A percentile compares a stretch with the other conserved stretches of the same genome.
phyloP scores from a whole-genome alignment of 305 asterid species.

The Salvia sclarea region DNA sequence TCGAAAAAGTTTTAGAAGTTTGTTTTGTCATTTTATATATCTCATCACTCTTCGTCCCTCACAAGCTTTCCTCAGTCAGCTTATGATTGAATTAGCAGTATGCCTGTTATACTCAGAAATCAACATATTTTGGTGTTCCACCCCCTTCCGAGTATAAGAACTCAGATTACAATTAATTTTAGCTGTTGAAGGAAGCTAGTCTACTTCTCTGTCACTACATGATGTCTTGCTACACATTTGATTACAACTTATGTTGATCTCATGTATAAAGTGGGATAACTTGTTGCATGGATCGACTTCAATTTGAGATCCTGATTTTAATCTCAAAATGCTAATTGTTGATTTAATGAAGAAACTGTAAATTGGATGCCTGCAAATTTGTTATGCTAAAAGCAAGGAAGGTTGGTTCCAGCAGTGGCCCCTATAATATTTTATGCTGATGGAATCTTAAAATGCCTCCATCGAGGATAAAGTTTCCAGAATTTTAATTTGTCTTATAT shows the following conservation, averaged over 20 bases:
- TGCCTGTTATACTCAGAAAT: not conserved
- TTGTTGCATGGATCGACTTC: constrained; percentile 9
- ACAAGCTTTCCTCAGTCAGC: not conserved
- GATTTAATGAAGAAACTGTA: constrained; percentile 17
- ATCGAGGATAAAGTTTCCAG: constrained; percentile 17
- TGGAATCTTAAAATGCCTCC: constrained; percentile 31
- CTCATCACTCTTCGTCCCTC: constrained; percentile 6
- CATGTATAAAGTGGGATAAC: constrained; percentile 8
- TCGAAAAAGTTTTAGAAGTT: constrained; percentile 21
- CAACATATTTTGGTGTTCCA: constrained; percentile 9
- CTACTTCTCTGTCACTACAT: constrained; percentile 23
- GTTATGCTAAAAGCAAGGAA: constrained; percentile 25
- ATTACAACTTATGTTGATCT: constrained; percentile 18
- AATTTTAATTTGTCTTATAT: constrained; percentile 15
- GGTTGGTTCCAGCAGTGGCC: constrained; percentile 34
- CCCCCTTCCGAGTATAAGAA: constrained; percentile 6
- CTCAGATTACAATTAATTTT: constrained; percentile 15
- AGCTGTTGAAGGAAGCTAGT: constrained; percentile 4
- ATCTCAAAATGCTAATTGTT: constrained; percentile 10
- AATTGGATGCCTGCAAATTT: not conserved
- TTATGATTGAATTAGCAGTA: constrained; percentile 19
- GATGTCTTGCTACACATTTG: constrained; percentile 1
- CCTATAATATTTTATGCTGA: constrained; percentile 27
- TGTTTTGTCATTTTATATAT: constrained; percentile 4
- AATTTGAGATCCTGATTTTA: constrained; percentile 6